Evolutionary conservation across 106 monocot genomes (phyloP).

Genomic region (Acorus calamus): DNA sequence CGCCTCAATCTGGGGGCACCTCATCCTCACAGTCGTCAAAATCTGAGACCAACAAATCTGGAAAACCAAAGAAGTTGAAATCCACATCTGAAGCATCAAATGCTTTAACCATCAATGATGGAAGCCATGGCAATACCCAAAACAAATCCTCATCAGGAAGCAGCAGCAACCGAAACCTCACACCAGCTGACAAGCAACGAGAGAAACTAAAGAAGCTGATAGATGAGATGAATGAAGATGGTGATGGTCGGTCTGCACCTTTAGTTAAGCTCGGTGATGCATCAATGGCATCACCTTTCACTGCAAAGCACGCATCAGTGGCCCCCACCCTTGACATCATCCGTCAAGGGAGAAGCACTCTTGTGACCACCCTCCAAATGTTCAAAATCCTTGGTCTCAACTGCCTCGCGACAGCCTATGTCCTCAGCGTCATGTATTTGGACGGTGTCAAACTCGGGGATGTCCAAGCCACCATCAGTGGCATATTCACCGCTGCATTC

Average conservation of each 20-base stretch:
- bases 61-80: constrained; percentile 59
- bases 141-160: constrained; percentile 5
- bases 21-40: constrained; percentile 32
- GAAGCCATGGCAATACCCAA: too few species aligned
- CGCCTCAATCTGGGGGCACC: constrained; percentile 32
- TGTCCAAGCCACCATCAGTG: constrained; percentile 91
- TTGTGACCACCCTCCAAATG: constrained; percentile 98
- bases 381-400: constrained; percentile 99
- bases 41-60: constrained; percentile 30
- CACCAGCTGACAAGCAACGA: constrained; percentile 72
- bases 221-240: constrained; percentile 91
- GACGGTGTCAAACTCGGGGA: constrained; percentile 98
- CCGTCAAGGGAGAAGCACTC: constrained; percentile 92
- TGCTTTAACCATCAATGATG: not conserved
- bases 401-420: constrained; percentile 97
- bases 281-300: constrained; percentile 99
- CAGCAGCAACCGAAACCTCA: constrained; percentile 45
- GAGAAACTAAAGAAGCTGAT: constrained; percentile 68
- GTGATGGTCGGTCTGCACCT: constrained; percentile 63
- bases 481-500: constrained; percentile 91
- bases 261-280: constrained; percentile 98
- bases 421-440: constrained; percentile 95
- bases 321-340: constrained; percentile 89
- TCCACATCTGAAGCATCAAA: constrained; percentile 31
- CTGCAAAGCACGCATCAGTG: constrained; percentile 96